Evolutionary conservation across 495 filamentous ascomycete genomes (phyloP).

Genomic region (Chaetomidium leptoderma): DNA sequence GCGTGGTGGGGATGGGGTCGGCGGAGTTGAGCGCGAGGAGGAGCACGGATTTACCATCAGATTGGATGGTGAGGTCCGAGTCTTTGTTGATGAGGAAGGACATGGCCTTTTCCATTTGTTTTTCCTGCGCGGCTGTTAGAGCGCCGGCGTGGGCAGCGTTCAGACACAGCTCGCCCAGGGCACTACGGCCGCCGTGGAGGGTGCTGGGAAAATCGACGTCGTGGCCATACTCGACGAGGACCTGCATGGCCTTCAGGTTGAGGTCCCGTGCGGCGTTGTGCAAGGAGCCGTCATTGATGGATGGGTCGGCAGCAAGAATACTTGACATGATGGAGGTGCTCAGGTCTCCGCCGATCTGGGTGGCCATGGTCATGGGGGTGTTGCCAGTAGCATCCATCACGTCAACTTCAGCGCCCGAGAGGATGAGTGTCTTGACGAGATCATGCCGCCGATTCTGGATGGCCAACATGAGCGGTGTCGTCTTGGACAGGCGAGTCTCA

Average conservation of each 20-base stretch:
- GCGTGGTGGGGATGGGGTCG: slow-evolving; percentile 43
- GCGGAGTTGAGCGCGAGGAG: slow-evolving; percentile 43
- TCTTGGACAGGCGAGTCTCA: slow-evolving; percentile 39
- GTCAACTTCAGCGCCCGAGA: slow-evolving; percentile 45
- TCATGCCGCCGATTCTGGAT: slow-evolving; percentile 42
- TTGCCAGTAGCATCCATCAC: slow-evolving; percentile 40
- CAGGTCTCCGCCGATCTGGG: slow-evolving; percentile 44
- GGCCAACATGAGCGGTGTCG: slow-evolving; percentile 48
- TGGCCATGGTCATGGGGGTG: slow-evolving; percentile 47
- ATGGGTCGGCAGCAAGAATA: slow-evolving; percentile 43
- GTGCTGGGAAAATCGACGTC: slow-evolving; percentile 48
- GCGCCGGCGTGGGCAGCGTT: slow-evolving; percentile 39
- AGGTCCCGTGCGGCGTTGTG: slow-evolving; percentile 48
- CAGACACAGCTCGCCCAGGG: slow-evolving; percentile 47
- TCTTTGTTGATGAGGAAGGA: slow-evolving; percentile 38
- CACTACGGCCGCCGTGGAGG: slow-evolving; percentile 44
- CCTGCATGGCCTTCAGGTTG: slow-evolving; percentile 40
- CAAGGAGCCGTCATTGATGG: slow-evolving; percentile 47
- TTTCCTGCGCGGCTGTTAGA: slow-evolving; percentile 37
- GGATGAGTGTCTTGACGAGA: slow-evolving; percentile 40
- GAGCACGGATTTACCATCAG: slow-evolving; percentile 42
- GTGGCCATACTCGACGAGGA: slow-evolving; percentile 43
- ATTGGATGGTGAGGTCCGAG: slow-evolving; percentile 41
- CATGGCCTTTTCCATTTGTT: slow-evolving; percentile 47
- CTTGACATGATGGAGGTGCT: slow-evolving; percentile 43